phyloP scores from a whole-genome alignment of 2,329 filamentous ascomycete genomes.

The Diaporthe nobilis region DNA sequence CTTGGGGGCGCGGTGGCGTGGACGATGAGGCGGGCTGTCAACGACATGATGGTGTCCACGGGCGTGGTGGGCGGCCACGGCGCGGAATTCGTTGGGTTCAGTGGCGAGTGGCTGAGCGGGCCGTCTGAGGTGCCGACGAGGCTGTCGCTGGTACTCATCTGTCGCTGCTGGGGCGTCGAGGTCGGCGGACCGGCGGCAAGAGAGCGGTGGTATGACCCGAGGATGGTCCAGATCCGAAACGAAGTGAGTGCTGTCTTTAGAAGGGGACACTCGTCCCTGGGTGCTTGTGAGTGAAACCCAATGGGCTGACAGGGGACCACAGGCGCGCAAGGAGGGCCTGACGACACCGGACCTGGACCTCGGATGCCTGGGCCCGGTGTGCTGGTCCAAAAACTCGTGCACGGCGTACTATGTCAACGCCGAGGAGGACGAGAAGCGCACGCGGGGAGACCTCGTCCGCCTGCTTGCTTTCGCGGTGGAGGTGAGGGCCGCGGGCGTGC shows the following conservation, averaged over 20 bases:
- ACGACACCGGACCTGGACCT: not conserved
- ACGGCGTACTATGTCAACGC: constrained; percentile 12
- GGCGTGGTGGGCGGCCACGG: not conserved
- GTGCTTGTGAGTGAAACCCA: not conserved
- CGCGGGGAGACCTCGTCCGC: not conserved
- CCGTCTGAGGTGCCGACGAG: not conserved
- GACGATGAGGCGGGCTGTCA: not conserved
- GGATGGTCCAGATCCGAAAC: no score
- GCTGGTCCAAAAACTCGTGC: constrained; percentile 4
- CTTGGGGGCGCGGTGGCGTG: not conserved
- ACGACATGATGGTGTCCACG: not conserved
- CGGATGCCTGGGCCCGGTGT: not conserved
- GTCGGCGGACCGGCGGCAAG: not conserved
- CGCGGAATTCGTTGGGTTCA: not conserved
- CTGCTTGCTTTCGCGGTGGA: constrained; percentile 17
- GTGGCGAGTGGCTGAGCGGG: not conserved
- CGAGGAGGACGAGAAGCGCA: not conserved
- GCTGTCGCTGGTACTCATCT: not conserved
- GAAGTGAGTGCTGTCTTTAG: not conserved
- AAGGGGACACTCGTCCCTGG: not conserved
- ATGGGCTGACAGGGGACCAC: not conserved
- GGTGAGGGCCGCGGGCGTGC: not conserved
- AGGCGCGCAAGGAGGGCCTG: not conserved
- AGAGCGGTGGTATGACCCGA: no score
- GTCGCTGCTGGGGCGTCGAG: not conserved